Evolutionary conservation across 257 asterid species (phyloP), one percentile per base, ranked within the genome.

Genomic region (Galeopsis tetrahit): DNA sequence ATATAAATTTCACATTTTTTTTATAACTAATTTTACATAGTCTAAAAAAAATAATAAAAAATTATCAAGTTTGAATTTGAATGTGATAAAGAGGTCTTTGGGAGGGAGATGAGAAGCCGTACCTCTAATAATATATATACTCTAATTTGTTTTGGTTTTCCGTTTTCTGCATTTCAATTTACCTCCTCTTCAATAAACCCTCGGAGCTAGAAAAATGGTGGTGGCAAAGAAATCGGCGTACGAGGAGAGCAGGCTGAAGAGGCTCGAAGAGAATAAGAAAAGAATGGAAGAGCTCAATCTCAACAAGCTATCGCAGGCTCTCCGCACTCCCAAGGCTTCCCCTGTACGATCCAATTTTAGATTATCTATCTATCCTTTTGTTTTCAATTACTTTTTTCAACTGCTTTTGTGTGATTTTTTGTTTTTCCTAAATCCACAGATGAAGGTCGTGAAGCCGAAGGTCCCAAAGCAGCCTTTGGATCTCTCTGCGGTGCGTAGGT

Each of bases 281-380:
- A 84, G 95, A 74, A 82, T 87, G 83, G 92, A 85, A 35, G 88
- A 89, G 15, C 88, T 91, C 40, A 87, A 89, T 56, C 88, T 91
- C 76, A 76, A 72, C 81, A 85, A 84, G 78, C 88, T 89, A 6
- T 77, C 86, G 62, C 85, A 76, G 63, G 74, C 85, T 42, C 86
- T 91, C 40, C 89, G 56, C 68, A 70, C 80, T 52, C 88, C 86
- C 10, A 91, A 85, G 48, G 55, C 87, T 7, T 84, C 90, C 66
- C 92, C 92, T 8, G 96, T 89, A 57, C 1, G 69, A 42, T 3
- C 14, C 15, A 11, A 21, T 38, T 17, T 21, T 33, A 43, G 15
- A 11, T 46, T 44, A 59, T 35, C 38, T 3, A 42, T 56, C 42
- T 28, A 10, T 63, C 13, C 14, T 13, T 66, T 2, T 52, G 7